Base-by-base conservation (phyloP, 1,284 basidiomycete species). In the Sanguinoderma infundibulare region DNA sequence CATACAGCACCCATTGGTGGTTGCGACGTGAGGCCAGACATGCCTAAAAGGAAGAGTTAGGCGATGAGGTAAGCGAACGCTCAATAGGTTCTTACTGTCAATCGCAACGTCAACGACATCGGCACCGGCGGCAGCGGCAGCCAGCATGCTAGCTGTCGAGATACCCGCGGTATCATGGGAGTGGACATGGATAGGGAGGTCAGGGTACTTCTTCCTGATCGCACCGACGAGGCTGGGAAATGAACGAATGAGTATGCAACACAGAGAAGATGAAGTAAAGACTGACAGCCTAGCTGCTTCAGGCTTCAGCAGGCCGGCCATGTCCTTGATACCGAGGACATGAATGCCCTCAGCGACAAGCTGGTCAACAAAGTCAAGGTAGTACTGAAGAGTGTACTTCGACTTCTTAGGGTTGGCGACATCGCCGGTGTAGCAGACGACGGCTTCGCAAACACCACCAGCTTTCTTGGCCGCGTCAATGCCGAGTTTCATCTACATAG, bases 391-490 rank as follows among this genome's bases (percentile, higher is more conserved):
- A 28, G 97, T 98, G 82, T 99, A 99, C 82, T 99, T 99, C 70
- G 86, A 96, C 81, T 96, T 95, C 78, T 92, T 96, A 60, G 95
- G 91, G 80, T 89, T 94, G 55, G 96, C 97, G 55, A 98, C 93
- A 76, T 99, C 98, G 68, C 98, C 98, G 69, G 95, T 97, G 84
- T 99, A 99, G 83, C 98, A 99, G 72, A 99, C 96, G 66, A 96
- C 96, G 51, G 94, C 98, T 77, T 98, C 96, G 62, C 91, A 90
- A 55, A 99, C 98, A 86, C 98, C 98, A 61, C 98, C 98, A 40
- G 98, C 98, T 79, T 98, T 98, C 89, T 99, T 99, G 67, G 98
- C 98, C 38, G 98, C 98, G 75, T 99, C 97, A 70, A 99, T 99
- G 76, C 96, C 96, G 67, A 98, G 87, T 76, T 86, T 90, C 91